These are phyloP conservation scores for Macrotyloma uniflorum DNA, from an alignment of 306 rosid genomes.

Conservation along the genomic window DNA sequence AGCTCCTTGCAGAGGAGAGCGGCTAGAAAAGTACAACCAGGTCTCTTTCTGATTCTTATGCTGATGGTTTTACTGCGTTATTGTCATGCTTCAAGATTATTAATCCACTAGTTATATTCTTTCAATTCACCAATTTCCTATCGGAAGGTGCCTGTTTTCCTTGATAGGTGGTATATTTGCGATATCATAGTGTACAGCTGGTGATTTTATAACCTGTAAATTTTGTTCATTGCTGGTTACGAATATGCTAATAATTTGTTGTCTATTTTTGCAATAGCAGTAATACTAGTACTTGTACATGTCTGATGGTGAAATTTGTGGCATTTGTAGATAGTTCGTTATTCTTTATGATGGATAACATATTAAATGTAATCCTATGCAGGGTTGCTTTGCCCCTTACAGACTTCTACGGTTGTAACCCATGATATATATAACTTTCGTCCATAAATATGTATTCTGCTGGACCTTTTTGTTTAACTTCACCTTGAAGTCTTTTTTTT, in stretches of 20 bases:
- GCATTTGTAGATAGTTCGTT: neutral
- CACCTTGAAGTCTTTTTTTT: neutral
- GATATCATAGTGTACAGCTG: neutral
- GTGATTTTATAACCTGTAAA: neutral
- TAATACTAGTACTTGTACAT: neutral
- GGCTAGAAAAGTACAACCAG: conserved; percentile 94
- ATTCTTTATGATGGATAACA: neutral
- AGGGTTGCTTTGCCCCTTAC: neutral
- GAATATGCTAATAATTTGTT: neutral
- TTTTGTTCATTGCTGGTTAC: neutral
- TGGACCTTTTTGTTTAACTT: neutral
- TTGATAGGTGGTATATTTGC: neutral
- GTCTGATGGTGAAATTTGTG: neutral
- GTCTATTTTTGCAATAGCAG: neutral
- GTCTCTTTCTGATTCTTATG: conserved; percentile 46
- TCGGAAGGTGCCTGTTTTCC: neutral
- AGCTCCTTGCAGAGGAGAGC: conserved; percentile 99
- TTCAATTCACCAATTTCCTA: neutral
- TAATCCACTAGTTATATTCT: conserved; percentile 2
- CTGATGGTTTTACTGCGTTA: conserved; percentile 32
- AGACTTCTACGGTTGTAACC: neutral
- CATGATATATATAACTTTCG: neutral
- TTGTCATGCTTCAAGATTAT: conserved; percentile 21
- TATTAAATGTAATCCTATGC: neutral
- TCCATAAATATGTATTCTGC: neutral